Percentiles rank a stretch among this genome's conserved stretches.
phyloP scores from a whole-genome alignment of 1,284 basidiomycete genomes.

The Tilletia setariae region DNA sequence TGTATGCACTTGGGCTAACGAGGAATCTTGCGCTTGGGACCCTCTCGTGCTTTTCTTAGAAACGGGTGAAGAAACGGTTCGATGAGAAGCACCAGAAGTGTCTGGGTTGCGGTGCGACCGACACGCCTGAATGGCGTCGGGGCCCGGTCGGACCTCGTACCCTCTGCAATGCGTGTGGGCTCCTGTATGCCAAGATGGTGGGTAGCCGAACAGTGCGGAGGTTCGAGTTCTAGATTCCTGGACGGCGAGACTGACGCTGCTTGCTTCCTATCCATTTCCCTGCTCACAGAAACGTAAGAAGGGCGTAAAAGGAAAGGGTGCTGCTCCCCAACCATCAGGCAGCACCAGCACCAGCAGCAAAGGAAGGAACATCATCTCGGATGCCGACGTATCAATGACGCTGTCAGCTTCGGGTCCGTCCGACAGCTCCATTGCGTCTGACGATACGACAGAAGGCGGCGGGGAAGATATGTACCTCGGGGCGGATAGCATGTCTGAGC shows the following conservation, averaged over 20 bases:
- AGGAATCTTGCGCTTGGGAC: neutral
- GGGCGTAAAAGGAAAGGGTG: neutral
- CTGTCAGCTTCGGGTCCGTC: too few relatives aligned
- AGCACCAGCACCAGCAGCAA: too few relatives aligned
- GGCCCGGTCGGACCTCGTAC: slow-evolving; percentile 31
- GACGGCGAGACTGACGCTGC: neutral
- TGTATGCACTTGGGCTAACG: neutral
- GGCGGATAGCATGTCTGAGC: too few relatives aligned
- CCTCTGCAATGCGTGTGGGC: slow-evolving; percentile 32
- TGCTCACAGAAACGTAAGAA: neutral
- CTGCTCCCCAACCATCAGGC: too few relatives aligned
- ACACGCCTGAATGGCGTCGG: slow-evolving; percentile 34
- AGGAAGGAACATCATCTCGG: too few relatives aligned
- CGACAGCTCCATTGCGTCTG: too few relatives aligned
- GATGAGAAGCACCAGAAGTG: slow-evolving; percentile 19
- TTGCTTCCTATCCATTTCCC: neutral
- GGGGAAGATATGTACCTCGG: too few relatives aligned
- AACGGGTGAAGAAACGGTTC: slow-evolving; percentile 8
- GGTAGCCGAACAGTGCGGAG: neutral
- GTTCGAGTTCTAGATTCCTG: too few relatives aligned
- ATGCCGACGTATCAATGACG: too few relatives aligned
- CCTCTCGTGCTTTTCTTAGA: neutral
- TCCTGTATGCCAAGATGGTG: slow-evolving; percentile 30
- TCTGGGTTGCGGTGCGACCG: slow-evolving; percentile 27
- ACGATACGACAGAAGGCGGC: too few relatives aligned